Conservation (phyloP, 257 asterid species). For the Nemophila menziesii region DNA sequence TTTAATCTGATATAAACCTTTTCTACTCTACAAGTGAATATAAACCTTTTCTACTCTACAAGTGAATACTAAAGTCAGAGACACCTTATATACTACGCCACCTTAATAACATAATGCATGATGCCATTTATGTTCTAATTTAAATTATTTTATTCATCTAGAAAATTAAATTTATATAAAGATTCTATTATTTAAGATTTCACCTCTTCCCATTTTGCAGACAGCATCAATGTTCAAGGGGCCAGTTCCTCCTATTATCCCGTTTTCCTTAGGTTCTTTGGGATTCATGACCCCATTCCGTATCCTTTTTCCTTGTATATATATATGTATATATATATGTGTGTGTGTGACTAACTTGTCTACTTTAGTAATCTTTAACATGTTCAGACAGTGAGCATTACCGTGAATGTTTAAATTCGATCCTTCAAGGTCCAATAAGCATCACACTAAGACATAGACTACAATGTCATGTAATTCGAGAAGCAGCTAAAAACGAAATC, state of each 20-base stretch:
- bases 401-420: slow-evolving; percentile 47
- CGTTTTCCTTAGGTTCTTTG: slow-evolving; percentile 94
- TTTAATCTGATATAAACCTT: too few relatives aligned
- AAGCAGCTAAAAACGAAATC: slow-evolving; percentile 61
- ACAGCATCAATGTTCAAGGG: slow-evolving; percentile 99
- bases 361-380: slow-evolving; percentile 31
- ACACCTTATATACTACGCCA: too few relatives aligned
- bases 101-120: too few relatives aligned
- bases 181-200: neutral
- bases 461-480: slow-evolving; percentile 82
- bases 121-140: too few relatives aligned
- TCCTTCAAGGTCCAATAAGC: slow-evolving; percentile 73
- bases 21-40: too few relatives aligned
- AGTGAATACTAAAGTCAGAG: too few relatives aligned
- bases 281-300: slow-evolving; percentile 98
- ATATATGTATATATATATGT: neutral
- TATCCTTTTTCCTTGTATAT: slow-evolving; percentile 46
- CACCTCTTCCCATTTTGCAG: slow-evolving; percentile 34
- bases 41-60: too few relatives aligned
- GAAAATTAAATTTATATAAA: too few relatives aligned
- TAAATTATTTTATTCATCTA: too few relatives aligned
- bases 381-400: slow-evolving; percentile 76
- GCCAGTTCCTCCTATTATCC: slow-evolving; percentile 94
- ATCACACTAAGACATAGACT: slow-evolving; percentile 82
- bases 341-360: neutral